Evolutionary conservation across 2,329 filamentous ascomycete species (phyloP).

Genomic region (Xylaria sp.): DNA sequence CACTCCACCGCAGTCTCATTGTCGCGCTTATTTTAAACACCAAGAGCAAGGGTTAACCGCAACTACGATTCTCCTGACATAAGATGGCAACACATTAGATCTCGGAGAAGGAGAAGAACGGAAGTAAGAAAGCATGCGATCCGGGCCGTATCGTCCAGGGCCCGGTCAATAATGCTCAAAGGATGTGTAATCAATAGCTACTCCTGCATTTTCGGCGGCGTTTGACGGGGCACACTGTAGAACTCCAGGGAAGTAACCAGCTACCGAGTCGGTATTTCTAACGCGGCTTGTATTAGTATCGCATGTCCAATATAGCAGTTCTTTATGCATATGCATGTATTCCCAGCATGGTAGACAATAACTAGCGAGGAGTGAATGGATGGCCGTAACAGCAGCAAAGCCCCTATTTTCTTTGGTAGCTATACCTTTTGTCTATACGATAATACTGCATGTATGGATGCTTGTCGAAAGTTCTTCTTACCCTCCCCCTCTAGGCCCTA

Average conservation of each 20-base stretch:
- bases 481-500: too few species aligned
- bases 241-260: conserved; percentile 41
- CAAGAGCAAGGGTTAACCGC: conserved; percentile 72
- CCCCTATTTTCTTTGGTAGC: too few species aligned
- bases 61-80: not conserved
- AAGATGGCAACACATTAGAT: conserved; percentile 15
- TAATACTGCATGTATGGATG: too few species aligned
- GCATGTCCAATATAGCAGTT: too few species aligned
- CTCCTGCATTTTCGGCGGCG: conserved; percentile 49
- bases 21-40: conserved; percentile 95
- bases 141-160: conserved; percentile 16
- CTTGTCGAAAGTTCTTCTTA: too few species aligned
- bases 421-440: too few species aligned
- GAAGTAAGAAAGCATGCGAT: conserved; percentile 17
- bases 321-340: too few species aligned
- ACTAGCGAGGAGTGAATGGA: too few species aligned
- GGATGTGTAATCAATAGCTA: conserved; percentile 47
- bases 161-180: conserved; percentile 8
- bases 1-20: conserved; percentile 73
- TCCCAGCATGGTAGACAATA: too few species aligned
- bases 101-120: conserved; percentile 18
- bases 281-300: conserved; percentile 7
- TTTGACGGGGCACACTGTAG: conserved; percentile 49
- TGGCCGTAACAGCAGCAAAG: too few species aligned
- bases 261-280: conserved; percentile 26